phyloP scores from a whole-genome alignment of 257 asterid genomes.

The Solanum dulcamara region DNA sequence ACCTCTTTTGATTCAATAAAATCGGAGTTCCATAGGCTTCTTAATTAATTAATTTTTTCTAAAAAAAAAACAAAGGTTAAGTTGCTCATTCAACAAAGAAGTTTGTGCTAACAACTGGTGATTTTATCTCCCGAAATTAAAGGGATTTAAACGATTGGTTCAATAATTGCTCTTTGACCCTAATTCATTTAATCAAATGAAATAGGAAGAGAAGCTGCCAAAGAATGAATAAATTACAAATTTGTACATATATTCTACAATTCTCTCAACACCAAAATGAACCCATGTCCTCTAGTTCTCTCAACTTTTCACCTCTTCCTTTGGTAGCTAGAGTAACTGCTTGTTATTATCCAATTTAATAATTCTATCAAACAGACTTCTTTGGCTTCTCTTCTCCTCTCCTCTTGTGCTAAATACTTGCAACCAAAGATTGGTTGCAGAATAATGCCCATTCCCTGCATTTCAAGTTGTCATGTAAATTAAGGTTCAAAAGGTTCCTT shows the following conservation, averaged over 20 bases:
- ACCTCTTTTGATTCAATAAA: too few species aligned
- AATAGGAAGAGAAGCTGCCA: neutral
- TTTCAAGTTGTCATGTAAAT: neutral
- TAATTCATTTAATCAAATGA: neutral
- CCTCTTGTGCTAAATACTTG: neutral
- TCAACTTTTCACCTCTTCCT: neutral
- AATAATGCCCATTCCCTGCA: neutral
- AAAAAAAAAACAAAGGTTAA: too few species aligned
- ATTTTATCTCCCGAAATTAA: neutral
- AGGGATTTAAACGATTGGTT: neutral
- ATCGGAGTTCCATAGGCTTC: too few species aligned
- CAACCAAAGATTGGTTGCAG: neutral
- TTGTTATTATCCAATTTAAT: neutral
- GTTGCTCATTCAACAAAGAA: neutral
- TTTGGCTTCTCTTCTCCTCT: neutral
- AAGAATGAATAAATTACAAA: conserved; percentile 1
- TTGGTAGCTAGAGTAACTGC: neutral
- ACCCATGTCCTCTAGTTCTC: neutral
- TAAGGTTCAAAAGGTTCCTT: neutral
- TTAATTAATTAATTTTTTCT: too few species aligned
- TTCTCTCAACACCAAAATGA: neutral
- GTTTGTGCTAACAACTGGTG: neutral
- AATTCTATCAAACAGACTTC: neutral
- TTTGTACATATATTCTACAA: neutral
- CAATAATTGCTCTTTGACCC: neutral